Conservation (phyloP, 768 basidiomycete genomes). For the Lentinula guzmanii region DNA sequence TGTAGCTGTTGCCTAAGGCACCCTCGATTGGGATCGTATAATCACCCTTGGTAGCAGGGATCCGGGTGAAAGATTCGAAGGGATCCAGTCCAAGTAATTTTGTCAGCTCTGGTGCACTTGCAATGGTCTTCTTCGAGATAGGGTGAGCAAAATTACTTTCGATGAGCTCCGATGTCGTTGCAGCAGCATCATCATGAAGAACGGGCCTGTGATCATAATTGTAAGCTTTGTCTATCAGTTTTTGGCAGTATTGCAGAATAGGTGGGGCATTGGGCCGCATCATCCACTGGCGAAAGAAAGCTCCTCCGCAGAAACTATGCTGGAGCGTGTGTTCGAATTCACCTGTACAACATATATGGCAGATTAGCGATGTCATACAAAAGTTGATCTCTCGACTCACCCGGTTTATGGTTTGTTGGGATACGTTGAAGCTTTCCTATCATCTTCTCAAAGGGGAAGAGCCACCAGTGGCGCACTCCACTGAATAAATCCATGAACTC, state of each 20-base stretch:
- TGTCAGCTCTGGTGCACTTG: neutral
- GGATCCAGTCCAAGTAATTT: neutral
- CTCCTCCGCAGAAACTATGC: constrained; percentile 9
- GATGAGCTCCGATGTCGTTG: neutral
- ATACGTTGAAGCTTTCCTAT: constrained; percentile 17
- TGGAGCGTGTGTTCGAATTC: constrained; percentile 10
- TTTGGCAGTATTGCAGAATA: constrained; percentile 7
- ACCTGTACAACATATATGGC: neutral
- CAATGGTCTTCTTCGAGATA: neutral
- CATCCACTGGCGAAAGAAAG: constrained; percentile 10
- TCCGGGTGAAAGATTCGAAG: neutral
- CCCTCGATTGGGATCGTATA: neutral
- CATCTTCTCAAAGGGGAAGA: constrained; percentile 17
- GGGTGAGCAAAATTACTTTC: too few species aligned
- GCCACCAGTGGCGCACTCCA: constrained; percentile 18
- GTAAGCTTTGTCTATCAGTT: constrained; percentile 12
- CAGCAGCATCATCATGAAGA: neutral
- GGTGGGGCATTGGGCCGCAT: constrained; percentile 7
- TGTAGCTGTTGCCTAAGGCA: constrained; percentile 1
- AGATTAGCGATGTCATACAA: neutral
- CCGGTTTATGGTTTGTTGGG: constrained; percentile 17
- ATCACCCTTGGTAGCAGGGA: neutral
- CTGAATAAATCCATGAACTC: constrained; percentile 11
- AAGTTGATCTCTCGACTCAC: constrained; percentile 3
- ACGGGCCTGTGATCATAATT: neutral